These are phyloP conservation scores for Yarrowia yakushimensis DNA, from an alignment of 805 yeast genomes.

Conservation along the genomic window DNA sequence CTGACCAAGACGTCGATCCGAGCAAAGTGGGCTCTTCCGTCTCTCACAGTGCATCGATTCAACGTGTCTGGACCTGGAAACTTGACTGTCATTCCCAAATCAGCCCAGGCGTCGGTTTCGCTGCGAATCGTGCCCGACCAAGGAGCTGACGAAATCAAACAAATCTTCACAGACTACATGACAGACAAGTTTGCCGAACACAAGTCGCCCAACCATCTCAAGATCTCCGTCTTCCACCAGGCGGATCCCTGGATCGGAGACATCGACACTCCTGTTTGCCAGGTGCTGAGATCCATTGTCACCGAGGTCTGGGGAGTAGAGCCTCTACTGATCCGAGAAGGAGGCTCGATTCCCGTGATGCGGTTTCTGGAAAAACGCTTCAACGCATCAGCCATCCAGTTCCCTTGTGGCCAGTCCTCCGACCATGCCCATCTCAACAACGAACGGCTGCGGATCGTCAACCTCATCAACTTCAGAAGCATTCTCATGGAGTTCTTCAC, in stretches of 20 bases:
- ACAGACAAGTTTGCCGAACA: slow-evolving; percentile 47
- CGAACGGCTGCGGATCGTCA: slow-evolving; percentile 76
- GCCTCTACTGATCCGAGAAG: slow-evolving; percentile 88
- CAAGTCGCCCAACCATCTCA: slow-evolving; percentile 58
- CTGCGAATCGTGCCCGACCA: slow-evolving; percentile 90
- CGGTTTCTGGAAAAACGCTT: slow-evolving; percentile 78
- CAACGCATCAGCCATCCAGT: slow-evolving; percentile 86
- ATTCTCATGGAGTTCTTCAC: slow-evolving; percentile 41
- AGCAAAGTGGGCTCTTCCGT: slow-evolving; percentile 79
- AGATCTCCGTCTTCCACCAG: slow-evolving; percentile 64
- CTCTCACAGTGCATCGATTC: slow-evolving; percentile 79
- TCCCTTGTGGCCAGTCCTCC: slow-evolving; percentile 93
- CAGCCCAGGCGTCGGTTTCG: slow-evolving; percentile 72
- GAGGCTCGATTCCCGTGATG: slow-evolving; percentile 93
- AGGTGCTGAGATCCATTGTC: slow-evolving; percentile 60
- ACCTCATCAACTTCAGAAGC: slow-evolving; percentile 67
- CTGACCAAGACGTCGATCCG: slow-evolving; percentile 35
- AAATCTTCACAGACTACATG: slow-evolving; percentile 48
- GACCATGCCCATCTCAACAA: slow-evolving; percentile 92
- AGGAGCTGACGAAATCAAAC: slow-evolving; percentile 56
- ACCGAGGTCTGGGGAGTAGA: slow-evolving; percentile 67
- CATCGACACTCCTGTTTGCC: slow-evolving; percentile 68
- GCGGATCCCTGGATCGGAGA: slow-evolving; percentile 98
- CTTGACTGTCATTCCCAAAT: slow-evolving; percentile 82
- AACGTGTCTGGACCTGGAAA: slow-evolving; percentile 88